Conservation (phyloP, 768 basidiomycete genomes). For the Kondoa malvinella region DNA sequence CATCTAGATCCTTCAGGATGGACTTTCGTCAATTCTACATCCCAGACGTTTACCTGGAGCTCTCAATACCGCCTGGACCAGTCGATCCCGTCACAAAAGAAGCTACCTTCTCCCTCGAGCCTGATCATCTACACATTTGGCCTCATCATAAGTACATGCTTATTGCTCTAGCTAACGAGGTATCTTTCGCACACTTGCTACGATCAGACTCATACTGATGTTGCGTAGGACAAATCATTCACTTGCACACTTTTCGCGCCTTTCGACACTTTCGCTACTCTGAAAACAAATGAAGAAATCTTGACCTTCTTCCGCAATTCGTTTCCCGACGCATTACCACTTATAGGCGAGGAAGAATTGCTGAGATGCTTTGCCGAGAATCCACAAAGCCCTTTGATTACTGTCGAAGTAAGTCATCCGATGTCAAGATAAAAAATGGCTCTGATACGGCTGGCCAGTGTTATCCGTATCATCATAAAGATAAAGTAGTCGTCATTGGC, state of each 20-base stretch:
- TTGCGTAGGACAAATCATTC: constrained; percentile 72
- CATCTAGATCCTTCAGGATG: constrained; percentile 41
- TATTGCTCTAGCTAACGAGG: constrained; percentile 93
- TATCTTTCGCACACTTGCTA: constrained; percentile 34
- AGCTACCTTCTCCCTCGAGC: constrained; percentile 66
- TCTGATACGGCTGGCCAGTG: constrained; percentile 42
- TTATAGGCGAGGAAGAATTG: constrained; percentile 66
- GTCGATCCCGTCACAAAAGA: constrained; percentile 21
- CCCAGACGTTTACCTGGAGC: constrained; percentile 86
- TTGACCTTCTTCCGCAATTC: constrained; percentile 60
- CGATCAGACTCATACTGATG: constrained; percentile 11
- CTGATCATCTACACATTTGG: constrained; percentile 96
- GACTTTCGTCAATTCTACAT: constrained; percentile 90
- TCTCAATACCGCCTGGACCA: constrained; percentile 69
- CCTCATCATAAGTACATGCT: constrained; percentile 98
- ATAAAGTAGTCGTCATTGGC: constrained; percentile 70
- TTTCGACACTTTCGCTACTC: constrained; percentile 46
- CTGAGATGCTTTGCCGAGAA: constrained; percentile 57
- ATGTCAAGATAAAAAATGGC: too few relatives aligned
- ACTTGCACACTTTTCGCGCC: constrained; percentile 93
- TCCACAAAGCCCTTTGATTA: constrained; percentile 80
- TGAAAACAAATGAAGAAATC: constrained; percentile 42
- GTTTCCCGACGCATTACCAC: constrained; percentile 71
- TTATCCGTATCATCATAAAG: constrained; percentile 76
- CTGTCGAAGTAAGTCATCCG: constrained; percentile 53